Base-by-base conservation (phyloP, 2,329 filamentous ascomycete species). In the Claviceps sp. region DNA sequence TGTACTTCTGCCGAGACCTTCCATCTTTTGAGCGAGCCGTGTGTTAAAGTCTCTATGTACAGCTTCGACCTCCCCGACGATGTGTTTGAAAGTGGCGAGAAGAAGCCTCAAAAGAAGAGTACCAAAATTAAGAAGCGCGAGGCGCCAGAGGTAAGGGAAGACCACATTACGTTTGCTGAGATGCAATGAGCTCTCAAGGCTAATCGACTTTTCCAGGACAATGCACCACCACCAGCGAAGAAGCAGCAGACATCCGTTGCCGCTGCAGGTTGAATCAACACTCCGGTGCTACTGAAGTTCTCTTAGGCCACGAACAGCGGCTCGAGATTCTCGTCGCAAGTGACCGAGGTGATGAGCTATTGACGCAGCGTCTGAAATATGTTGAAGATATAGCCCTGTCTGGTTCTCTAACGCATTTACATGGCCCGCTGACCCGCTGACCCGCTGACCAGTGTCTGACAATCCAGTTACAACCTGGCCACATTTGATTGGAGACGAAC, bases 31-130 rank as follows among this genome's bases (percentile, higher is more conserved):
- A 34, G 30, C 9, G 46, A 44, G 34, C 16, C 44, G 4, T 20
- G 18, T 43, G 18, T 47, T 54, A 48, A 54, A 54, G 30, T 43
- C 14, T 30, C 24, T 45, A 8, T 45, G 48, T n/a, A 43, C 52
- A 96, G 90, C 68, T 86, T 87, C 65, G 83, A 89, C 63, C 77
- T 98, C 26, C 93, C 93, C 30, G 83, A 88, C 54, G 91, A 98
- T 66, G 82, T 97, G 2, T 98, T 98, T 64, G 77, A 83, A 47
- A 72, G 82, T 24, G 87, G 87, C 61, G 93, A 98, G 67, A 72
- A 73, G 48, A 85, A 81, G 61, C 86, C 86, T 5, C 78, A 76
- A 62, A 81, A 71, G 67, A 83, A 79, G 66, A 54, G 55, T 37
- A 61, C 66, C 44, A 72, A 73, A 50, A 59, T 63, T 11, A 77